Evolutionary conservation across 1,284 basidiomycete genomes (phyloP).

Genomic region (Phellinidium pouzarii): DNA sequence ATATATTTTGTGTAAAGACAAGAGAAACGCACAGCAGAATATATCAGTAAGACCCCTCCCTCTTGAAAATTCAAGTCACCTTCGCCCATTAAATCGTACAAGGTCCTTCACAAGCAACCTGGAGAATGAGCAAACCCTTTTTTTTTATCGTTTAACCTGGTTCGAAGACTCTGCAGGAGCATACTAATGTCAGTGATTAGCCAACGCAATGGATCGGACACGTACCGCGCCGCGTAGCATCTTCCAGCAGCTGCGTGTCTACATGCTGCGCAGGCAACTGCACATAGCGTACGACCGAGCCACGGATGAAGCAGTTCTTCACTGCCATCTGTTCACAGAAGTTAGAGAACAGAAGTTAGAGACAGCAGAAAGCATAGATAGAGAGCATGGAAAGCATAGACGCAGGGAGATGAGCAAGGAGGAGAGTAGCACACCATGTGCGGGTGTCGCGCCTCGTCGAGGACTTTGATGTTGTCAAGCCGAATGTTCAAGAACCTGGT

Average conservation of each 20-base stretch:
- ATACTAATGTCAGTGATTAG: background rate
- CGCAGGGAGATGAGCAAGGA: conserved; percentile 9
- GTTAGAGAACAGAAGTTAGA: background rate
- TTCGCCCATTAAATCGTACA: background rate
- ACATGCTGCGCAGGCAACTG: conserved; percentile 89
- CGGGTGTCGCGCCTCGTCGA: conserved; percentile 90
- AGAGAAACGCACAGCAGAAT: background rate
- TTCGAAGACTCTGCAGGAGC: conserved; percentile 42
- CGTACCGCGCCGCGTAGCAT: conserved; percentile 92
- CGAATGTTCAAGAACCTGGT: conserved; percentile 94
- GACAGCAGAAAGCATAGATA: conserved; percentile 3
- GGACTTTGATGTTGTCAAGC: conserved; percentile 88
- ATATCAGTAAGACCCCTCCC: background rate
- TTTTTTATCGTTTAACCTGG: conserved; percentile 45
- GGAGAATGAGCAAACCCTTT: background rate
- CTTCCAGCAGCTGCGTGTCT: conserved; percentile 94
- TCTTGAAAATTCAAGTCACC: background rate
- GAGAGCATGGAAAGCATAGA: background rate
- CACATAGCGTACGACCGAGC: conserved; percentile 97
- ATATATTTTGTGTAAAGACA: conserved; percentile 8
- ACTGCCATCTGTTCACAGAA: conserved; percentile 87
- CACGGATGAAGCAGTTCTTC: conserved; percentile 98
- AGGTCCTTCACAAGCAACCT: background rate
- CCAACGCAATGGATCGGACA: conserved; percentile 14
- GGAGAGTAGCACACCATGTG: conserved; percentile 74